A percentile compares a stretch with the other conserved stretches of the same genome.
Evolutionary conservation across 2,329 filamentous ascomycete genomes (phyloP).

Genomic region (Nothomitra cinnamomea): DNA sequence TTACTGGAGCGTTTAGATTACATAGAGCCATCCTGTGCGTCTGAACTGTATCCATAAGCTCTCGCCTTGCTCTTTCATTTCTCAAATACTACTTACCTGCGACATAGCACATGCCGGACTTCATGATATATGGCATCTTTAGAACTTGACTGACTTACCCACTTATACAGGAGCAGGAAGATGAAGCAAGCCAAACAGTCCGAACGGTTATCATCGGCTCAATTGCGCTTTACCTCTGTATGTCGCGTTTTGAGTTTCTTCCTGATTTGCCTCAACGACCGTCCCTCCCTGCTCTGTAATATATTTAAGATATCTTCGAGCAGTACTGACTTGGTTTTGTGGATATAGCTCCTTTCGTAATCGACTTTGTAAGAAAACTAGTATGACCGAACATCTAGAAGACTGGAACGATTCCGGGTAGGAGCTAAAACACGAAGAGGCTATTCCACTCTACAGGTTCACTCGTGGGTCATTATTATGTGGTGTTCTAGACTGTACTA

Average conservation of each 20-base stretch:
- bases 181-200: conserved; percentile 48
- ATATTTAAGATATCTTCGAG: not conserved
- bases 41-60: not conserved
- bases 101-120: not conserved
- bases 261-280: not conserved
- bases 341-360: conserved; percentile 36
- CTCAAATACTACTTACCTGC: not conserved
- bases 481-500: not conserved
- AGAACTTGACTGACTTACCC: not conserved
- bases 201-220: conserved; percentile 49
- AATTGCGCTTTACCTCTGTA: conserved; percentile 62
- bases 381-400: conserved; percentile 18
- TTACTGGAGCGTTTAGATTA: not conserved
- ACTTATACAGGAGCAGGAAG: conserved; percentile 35
- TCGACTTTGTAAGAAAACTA: conserved; percentile 33
- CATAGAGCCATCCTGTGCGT: not conserved
- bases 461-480: not conserved
- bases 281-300: not conserved
- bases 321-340: not conserved
- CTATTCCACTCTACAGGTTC: not conserved
- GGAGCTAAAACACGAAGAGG: no score
- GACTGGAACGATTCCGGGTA: not conserved
- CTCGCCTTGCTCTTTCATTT: not conserved
- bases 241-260: conserved; percentile 17
- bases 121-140: not conserved